A percentile compares a stretch with the other conserved stretches of the same genome.
Evolutionary conservation across 495 filamentous ascomycete species (phyloP).

Genomic region (Neurospora intermedia): DNA sequence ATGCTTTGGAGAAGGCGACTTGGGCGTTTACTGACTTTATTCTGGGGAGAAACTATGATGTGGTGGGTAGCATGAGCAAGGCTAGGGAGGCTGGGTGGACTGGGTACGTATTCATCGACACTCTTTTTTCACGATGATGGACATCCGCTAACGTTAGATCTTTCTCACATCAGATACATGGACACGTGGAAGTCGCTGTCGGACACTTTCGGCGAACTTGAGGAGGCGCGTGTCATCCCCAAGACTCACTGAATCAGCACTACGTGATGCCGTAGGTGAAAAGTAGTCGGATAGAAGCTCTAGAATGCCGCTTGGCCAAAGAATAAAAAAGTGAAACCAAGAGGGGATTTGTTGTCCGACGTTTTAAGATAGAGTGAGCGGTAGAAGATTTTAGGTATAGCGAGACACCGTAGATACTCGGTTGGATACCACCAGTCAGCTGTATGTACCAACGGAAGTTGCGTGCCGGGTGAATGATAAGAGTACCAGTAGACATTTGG

Average conservation of each 20-base stretch:
- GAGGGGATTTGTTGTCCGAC: background rate
- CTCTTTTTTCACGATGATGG: background rate
- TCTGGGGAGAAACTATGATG: constrained; percentile 38
- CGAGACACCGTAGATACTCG: background rate
- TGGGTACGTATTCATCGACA: constrained; percentile 12
- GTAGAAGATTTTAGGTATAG: background rate
- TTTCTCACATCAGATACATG: constrained; percentile 14
- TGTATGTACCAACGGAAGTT: background rate
- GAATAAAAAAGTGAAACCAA: background rate
- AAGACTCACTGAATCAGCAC: background rate
- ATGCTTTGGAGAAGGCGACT: constrained; percentile 44
- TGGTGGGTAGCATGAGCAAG: constrained; percentile 47
- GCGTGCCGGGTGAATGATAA: background rate
- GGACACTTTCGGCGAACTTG: constrained; percentile 36
- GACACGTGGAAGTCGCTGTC: constrained; percentile 45
- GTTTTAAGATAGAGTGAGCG: background rate
- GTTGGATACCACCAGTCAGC: background rate
- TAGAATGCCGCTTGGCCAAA: background rate
- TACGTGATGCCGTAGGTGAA: background rate
- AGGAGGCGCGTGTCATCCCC: constrained; percentile 26
- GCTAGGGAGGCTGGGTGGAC: constrained; percentile 42
- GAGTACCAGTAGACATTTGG: background rate
- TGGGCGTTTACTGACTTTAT: constrained; percentile 44
- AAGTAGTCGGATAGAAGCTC: background rate
- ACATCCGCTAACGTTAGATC: background rate